These are phyloP conservation scores for Nepenthes gracilis DNA, from an alignment of 148 eudicot species.

Conservation along the genomic window DNA sequence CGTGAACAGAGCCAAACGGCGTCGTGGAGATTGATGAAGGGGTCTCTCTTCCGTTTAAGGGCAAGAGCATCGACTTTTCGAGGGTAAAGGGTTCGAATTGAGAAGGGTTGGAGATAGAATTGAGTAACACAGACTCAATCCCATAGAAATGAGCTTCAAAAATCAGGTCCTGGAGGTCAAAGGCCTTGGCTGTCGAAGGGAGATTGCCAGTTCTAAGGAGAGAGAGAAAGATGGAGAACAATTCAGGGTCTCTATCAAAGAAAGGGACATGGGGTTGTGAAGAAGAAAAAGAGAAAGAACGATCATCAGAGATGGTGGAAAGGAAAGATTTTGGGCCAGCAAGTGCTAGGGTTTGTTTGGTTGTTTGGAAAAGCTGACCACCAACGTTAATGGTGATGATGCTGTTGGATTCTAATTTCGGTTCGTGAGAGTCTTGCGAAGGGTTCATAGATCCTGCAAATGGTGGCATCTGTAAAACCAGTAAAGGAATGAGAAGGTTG, in stretches of 20 bases:
- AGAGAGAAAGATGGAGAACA: constrained; percentile 69
- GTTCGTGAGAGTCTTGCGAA: constrained; percentile 11
- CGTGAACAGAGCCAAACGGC: constrained; percentile 53
- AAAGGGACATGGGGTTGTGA: constrained; percentile 32
- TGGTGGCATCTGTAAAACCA: constrained; percentile 20
- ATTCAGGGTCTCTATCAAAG: constrained; percentile 81
- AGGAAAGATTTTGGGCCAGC: constrained; percentile 62
- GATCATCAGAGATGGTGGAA: constrained; percentile 20
- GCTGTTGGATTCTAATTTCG: constrained; percentile 14
- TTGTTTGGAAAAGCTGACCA: constrained; percentile 79
- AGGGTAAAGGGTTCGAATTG: constrained; percentile 67
- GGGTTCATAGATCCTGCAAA: constrained; percentile 16
- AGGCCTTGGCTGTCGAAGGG: constrained; percentile 44
- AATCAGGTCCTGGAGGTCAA: constrained; percentile 49
- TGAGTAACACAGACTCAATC: constrained; percentile 41
- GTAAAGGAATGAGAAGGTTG: too few relatives aligned
- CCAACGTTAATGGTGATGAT: constrained; percentile 71
- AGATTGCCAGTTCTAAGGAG: constrained; percentile 66
- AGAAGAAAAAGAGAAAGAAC: constrained; percentile 1
- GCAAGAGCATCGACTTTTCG: constrained; percentile 41
- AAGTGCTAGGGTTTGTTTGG: constrained; percentile 60
- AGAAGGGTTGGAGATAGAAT: constrained; percentile 55
- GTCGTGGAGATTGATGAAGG: constrained; percentile 63
- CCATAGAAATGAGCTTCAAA: constrained; percentile 66
- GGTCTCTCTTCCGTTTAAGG: constrained; percentile 62